These are phyloP conservation scores for Aspergillus neotritici DNA, from an alignment of 2,329 filamentous ascomycete genomes.

Conservation along the genomic window DNA sequence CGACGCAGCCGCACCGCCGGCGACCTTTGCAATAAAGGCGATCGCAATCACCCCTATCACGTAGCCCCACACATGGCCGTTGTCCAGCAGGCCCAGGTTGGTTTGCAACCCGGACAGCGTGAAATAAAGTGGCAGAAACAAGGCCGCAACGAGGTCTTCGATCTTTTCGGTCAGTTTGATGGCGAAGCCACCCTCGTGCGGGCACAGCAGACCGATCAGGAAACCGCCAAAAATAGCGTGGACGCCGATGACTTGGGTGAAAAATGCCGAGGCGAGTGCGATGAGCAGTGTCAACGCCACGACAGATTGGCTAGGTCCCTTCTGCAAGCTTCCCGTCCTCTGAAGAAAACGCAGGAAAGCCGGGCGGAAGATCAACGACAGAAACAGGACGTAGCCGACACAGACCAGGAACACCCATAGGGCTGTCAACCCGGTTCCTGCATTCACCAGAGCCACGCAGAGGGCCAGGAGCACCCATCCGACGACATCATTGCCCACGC, in stretches of 20 bases:
- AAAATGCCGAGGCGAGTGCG: slow-evolving; percentile 73
- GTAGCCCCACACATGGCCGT: slow-evolving; percentile 81
- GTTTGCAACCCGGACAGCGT: slow-evolving; percentile 86
- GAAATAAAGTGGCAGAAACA: slow-evolving; percentile 90
- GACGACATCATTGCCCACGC: slow-evolving; percentile 86
- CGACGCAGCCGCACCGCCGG: slow-evolving; percentile 75
- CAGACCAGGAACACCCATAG: slow-evolving; percentile 76
- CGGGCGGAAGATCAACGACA: slow-evolving; percentile 68
- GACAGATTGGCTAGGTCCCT: slow-evolving; percentile 80
- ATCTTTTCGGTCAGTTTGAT: slow-evolving; percentile 92
- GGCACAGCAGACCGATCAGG: slow-evolving; percentile 80
- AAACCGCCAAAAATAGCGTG: slow-evolving; percentile 95
- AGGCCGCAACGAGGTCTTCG: slow-evolving; percentile 76
- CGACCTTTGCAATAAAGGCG: slow-evolving; percentile 79
- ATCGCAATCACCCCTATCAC: slow-evolving; percentile 75
- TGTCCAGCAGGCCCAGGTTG: slow-evolving; percentile 75
- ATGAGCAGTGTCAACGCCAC: slow-evolving; percentile 77
- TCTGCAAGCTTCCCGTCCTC: slow-evolving; percentile 70
- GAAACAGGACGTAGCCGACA: slow-evolving; percentile 68
- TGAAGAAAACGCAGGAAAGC: slow-evolving; percentile 68
- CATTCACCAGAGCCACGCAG: slow-evolving; percentile 89
- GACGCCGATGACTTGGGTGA: slow-evolving; percentile 84
- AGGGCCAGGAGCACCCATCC: slow-evolving; percentile 90
- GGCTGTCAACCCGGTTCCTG: slow-evolving; percentile 72
- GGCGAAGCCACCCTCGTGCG: slow-evolving; percentile 81